phyloP scores from a whole-genome alignment of 1,284 basidiomycete genomes.

The Melampsora americana region DNA sequence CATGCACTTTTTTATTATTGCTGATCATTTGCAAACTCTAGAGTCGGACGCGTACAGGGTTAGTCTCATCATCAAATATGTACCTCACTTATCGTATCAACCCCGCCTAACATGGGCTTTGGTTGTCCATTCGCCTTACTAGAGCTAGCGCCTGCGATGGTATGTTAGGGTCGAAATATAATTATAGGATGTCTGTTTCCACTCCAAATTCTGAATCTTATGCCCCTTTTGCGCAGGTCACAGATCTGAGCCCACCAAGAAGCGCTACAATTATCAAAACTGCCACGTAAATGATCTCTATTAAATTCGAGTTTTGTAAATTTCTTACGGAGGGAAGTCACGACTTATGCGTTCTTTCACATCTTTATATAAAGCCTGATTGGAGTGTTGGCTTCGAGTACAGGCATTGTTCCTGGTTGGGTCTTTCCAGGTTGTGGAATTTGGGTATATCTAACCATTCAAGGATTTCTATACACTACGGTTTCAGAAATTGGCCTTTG shows the following conservation, averaged over 20 bases:
- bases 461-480: slow-evolving; percentile 34
- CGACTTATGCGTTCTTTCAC: too few relatives aligned
- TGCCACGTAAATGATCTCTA: slow-evolving; percentile 21
- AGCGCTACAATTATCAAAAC: slow-evolving; percentile 22
- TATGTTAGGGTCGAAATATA: background rate
- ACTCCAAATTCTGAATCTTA: background rate
- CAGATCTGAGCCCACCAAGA: slow-evolving; percentile 24
- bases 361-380: background rate
- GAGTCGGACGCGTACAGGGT: slow-evolving; percentile 37
- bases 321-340: too few relatives aligned
- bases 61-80: background rate
- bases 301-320: too few relatives aligned
- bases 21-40: background rate
- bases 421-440: slow-evolving; percentile 32
- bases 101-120: background rate
- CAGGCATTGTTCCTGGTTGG: slow-evolving; percentile 34
- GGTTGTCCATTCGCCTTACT: background rate
- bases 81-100: background rate
- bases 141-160: slow-evolving; percentile 38
- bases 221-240: background rate
- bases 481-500: slow-evolving; percentile 42
- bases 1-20: background rate
- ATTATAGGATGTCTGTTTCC: background rate
- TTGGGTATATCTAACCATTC: slow-evolving; percentile 40
- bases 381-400: slow-evolving; percentile 18